phyloP scores from a whole-genome alignment of 257 asterid species.

The Nicotiana noctiflora region DNA sequence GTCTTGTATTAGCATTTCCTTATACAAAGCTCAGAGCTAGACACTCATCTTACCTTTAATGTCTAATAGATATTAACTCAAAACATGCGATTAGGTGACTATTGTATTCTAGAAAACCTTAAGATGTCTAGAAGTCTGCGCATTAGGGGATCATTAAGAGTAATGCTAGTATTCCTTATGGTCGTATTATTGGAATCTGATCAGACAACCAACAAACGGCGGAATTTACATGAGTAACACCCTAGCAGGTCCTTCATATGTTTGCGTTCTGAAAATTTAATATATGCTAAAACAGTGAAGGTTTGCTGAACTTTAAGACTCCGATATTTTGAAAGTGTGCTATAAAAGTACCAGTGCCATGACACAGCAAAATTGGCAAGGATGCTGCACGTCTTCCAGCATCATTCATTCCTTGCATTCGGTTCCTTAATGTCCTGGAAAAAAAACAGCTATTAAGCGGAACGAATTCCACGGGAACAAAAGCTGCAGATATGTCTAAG shows the following conservation, averaged over 20 bases:
- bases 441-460: slow-evolving; percentile 10
- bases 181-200: not conserved
- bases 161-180: not conserved
- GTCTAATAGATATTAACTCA: not conserved
- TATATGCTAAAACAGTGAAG: not conserved
- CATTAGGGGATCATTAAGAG: not conserved
- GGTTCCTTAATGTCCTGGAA: slow-evolving; percentile 54
- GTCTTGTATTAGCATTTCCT: not conserved
- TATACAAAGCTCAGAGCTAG: not conserved
- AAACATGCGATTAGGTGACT: not conserved
- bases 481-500: not conserved
- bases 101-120: not conserved
- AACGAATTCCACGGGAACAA: not conserved
- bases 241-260: not conserved
- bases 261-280: not conserved
- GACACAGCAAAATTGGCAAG: slow-evolving; percentile 68
- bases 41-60: not conserved
- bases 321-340: slow-evolving; percentile 2
- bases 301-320: not conserved
- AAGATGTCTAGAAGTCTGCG: not conserved
- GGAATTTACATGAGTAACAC: not conserved
- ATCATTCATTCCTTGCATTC: slow-evolving; percentile 42
- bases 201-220: not conserved
- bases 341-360: slow-evolving; percentile 57
- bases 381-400: slow-evolving; percentile 58